These are phyloP conservation scores for Aspergillus japonicus DNA, from an alignment of 2,329 filamentous ascomycete genomes.

Conservation along the genomic window DNA sequence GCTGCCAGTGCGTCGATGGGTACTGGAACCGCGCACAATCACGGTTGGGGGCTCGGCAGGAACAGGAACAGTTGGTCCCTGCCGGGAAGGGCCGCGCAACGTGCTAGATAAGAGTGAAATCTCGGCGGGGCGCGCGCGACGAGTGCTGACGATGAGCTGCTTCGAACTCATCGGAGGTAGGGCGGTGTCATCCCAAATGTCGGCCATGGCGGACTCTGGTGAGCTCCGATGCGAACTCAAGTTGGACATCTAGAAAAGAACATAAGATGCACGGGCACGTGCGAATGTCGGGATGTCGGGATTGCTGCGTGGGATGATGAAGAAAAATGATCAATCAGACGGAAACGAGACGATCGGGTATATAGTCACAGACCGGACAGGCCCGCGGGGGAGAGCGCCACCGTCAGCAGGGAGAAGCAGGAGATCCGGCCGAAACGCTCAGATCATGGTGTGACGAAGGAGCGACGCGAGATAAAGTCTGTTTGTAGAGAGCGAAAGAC, in stretches of 20 bases:
- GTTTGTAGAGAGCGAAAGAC: neutral
- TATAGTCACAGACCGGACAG: neutral
- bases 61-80: conserved; percentile 18
- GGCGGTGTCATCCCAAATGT: conserved; percentile 27
- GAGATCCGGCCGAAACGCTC: neutral
- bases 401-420: neutral
- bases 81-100: conserved; percentile 14
- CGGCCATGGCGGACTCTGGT: conserved; percentile 5
- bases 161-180: conserved; percentile 32
- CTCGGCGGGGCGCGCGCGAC: conserved; percentile 19
- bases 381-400: neutral
- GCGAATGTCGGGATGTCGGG: neutral
- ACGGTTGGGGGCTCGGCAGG: conserved; percentile 24
- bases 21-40: conserved; percentile 22
- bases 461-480: neutral
- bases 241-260: neutral
- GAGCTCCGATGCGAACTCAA: neutral
- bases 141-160: conserved; percentile 14
- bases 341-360: neutral
- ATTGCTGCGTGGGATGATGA: neutral
- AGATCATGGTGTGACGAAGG: neutral
- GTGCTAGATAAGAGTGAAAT: conserved; percentile 16
- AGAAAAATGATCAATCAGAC: neutral
- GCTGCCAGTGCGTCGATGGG: conserved; percentile 42
- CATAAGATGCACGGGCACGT: neutral